Base-by-base conservation (phyloP, 768 basidiomycete genomes). In the Hericium coralloides region DNA sequence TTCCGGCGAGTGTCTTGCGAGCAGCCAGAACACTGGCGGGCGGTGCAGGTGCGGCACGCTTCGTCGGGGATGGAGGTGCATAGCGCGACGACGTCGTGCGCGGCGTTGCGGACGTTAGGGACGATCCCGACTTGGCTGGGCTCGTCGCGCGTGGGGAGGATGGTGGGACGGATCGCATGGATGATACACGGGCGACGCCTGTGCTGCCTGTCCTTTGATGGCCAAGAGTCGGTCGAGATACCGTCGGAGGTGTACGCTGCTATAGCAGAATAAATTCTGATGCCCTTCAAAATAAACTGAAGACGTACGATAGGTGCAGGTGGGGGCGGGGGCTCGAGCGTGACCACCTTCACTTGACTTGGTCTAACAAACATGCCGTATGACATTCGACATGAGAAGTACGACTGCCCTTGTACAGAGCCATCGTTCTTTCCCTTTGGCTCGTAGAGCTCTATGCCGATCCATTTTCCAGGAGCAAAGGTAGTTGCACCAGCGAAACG, bases 371-470 rank as follows among this genome's bases (percentile, higher is more conserved):
- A 98, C 26, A 98, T 88, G 49, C 97, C 97, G 73, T 90, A 74
- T 31, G 76, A 75, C 49, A 76, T 73, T 64, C 79, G 79, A 73
- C 93, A 98, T 17, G 73, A 76, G 69, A 99, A 99, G 73, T 98
- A 99, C 1, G 70, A 60, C 51, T 83, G 70, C 15, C 87, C 92
- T 38, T 85, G 76, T 8, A 99, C 88, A 1, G 83, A 80, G 1
- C 97, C 97, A 64, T 98, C 91, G 74, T 99, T 99, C 84, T 98
- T 99, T 39, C 97, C 97, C 48, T 81, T 86, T 8, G 82, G 71
- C 64, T 87, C 85, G 56, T 79, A 81, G 49, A 99, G 79, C 66
- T 95, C 94, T 54, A 98, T 83, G 10, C 97, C 97, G 52, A 97
- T 79, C 95, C 95, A 99, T 77, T 89, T 92, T 0, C 97, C 97